Evolutionary conservation across 2,329 filamentous ascomycete genomes (phyloP).

Genomic region (Fusarium sp.): DNA sequence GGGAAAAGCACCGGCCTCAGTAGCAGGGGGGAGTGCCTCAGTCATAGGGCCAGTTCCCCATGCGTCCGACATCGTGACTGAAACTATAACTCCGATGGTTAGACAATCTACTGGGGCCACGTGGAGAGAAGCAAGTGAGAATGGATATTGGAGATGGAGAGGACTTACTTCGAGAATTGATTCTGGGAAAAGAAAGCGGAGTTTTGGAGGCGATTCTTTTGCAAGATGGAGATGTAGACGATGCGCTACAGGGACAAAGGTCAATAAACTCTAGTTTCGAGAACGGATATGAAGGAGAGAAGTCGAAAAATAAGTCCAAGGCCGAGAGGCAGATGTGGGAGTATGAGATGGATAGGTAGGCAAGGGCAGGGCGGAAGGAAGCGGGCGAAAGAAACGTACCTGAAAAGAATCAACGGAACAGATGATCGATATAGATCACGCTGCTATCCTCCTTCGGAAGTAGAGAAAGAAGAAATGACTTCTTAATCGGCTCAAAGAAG

Average conservation of each 20-base stretch:
- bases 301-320: background rate
- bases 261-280: background rate
- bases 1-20: background rate
- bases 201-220: background rate
- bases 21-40: constrained; percentile 10
- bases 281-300: background rate
- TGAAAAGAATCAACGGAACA: background rate
- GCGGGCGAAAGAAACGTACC: constrained; percentile 10
- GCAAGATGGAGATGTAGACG: background rate
- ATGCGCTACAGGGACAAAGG: background rate
- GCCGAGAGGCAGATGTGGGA: background rate
- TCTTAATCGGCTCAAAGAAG: constrained; percentile 1
- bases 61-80: constrained; percentile 17
- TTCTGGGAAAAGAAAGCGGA: background rate
- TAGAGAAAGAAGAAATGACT: background rate
- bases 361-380: background rate
- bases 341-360: background rate
- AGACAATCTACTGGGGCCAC: background rate
- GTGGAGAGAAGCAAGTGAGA: too few species aligned
- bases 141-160: background rate
- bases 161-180: background rate
- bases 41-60: constrained; percentile 24
- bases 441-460: constrained; percentile 20
- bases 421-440: constrained; percentile 27
- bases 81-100: background rate